A percentile compares a stretch with the other conserved stretches of the same genome.
These are phyloP conservation scores for Fusarium austroafricanum DNA, from an alignment of 2,329 filamentous ascomycete genomes.

Conservation along the genomic window DNA sequence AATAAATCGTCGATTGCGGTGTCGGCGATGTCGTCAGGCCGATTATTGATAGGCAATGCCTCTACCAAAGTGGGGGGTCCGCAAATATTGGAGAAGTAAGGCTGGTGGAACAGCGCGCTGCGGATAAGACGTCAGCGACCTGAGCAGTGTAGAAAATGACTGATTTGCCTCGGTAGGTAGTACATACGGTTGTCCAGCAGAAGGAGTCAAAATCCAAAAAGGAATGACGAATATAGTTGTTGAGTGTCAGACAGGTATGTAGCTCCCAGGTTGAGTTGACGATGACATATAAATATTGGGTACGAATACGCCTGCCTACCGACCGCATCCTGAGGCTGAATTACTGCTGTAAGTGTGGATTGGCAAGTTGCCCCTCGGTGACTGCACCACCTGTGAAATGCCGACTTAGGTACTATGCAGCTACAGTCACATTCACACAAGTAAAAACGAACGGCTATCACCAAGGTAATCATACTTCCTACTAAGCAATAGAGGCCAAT, in stretches of 20 bases:
- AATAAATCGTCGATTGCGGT: conserved; percentile 23
- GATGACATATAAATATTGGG: conserved; percentile 12
- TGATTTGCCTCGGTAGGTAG: not conserved
- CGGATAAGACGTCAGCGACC: conserved; percentile 33
- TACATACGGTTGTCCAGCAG: not conserved
- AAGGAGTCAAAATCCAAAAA: not conserved
- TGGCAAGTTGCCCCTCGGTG: conserved; percentile 41
- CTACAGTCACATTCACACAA: not conserved
- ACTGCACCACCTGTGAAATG: conserved; percentile 26
- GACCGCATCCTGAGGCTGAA: conserved; percentile 4
- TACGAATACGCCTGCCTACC: not conserved
- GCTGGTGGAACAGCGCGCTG: conserved; percentile 37
- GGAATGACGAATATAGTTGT: not conserved
- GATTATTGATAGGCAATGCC: conserved; percentile 22
- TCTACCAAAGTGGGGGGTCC: conserved; percentile 23
- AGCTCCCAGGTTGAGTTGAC: not conserved
- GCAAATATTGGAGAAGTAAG: conserved; percentile 41
- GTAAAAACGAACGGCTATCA: not conserved
- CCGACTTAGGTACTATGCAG: not conserved
- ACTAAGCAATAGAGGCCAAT: not conserved
- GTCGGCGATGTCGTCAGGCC: conserved; percentile 44
- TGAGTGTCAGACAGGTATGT: conserved; percentile 5
- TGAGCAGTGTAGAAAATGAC: conserved; percentile 5
- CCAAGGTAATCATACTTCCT: too few relatives aligned
- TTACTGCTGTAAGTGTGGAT: conserved; percentile 12